A percentile compares a stretch with the other conserved stretches of the same genome.
phyloP scores from a whole-genome alignment of 1,139 yeast species.

The Geotrichum bryndzae region DNA sequence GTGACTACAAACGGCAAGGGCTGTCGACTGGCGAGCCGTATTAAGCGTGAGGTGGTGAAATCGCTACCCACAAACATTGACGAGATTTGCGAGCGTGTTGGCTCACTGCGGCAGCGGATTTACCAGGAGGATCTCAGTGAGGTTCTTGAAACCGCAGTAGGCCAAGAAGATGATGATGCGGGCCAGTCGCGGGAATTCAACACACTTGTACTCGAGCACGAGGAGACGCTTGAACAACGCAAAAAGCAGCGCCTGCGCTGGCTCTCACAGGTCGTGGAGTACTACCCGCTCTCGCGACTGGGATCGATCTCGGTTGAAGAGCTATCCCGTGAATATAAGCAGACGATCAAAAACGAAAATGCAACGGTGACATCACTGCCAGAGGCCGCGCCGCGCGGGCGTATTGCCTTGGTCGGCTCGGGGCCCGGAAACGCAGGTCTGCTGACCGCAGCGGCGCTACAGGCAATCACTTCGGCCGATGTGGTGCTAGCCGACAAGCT shows the following conservation, averaged over 20 bases:
- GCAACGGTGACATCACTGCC: not conserved
- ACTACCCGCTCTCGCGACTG: slow-evolving; percentile 68
- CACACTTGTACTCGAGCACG: slow-evolving; percentile 55
- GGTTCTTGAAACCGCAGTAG: slow-evolving; percentile 37
- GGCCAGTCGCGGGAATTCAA: slow-evolving; percentile 55
- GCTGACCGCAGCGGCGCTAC: slow-evolving; percentile 78
- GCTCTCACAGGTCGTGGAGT: slow-evolving; percentile 87
- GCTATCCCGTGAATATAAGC: slow-evolving; percentile 42
- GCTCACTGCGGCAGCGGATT: slow-evolving; percentile 53
- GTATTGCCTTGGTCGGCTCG: slow-evolving; percentile 77
- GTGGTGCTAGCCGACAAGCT: slow-evolving; percentile 82
- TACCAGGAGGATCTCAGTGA: slow-evolving; percentile 46
- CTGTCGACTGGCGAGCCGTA: slow-evolving; percentile 74
- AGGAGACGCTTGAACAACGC: slow-evolving; percentile 42
- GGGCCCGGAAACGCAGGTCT: slow-evolving; percentile 90
- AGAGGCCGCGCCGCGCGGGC: slow-evolving; percentile 38
- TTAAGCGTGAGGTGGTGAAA: slow-evolving; percentile 66
- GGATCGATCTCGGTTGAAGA: slow-evolving; percentile 54
- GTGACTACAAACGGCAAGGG: slow-evolving; percentile 87
- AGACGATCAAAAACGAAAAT: slow-evolving; percentile 12
- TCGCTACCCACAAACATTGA: slow-evolving; percentile 67
- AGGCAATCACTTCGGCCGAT: slow-evolving; percentile 78
- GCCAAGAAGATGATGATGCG: slow-evolving; percentile 67
- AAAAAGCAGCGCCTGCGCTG: slow-evolving; percentile 68
- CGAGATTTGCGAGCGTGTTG: slow-evolving; percentile 61